Evolutionary conservation across 169 alveolate species (phyloP).

Genomic region (Plasmodium chabaudi): DNA sequence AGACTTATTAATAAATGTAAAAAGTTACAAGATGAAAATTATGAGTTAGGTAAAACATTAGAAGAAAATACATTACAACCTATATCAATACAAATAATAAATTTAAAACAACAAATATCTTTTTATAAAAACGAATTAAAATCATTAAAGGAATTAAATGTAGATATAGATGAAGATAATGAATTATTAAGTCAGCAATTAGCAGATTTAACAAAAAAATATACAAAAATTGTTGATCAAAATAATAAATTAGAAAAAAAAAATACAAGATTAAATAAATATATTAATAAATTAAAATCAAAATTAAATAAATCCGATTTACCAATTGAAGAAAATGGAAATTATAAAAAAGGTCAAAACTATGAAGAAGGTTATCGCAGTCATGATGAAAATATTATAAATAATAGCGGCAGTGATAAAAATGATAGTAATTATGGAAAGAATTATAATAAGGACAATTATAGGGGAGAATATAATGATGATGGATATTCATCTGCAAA

Average conservation of each 20-base stretch:
- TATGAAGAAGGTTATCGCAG: no score
- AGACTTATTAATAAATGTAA: constrained; percentile 81
- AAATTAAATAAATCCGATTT: constrained; percentile 8
- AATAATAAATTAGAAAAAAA: constrained; percentile 26
- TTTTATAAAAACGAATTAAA: constrained; percentile 78
- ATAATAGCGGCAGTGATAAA: background rate
- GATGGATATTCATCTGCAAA: background rate
- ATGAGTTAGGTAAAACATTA: constrained; percentile 80
- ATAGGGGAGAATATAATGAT: background rate
- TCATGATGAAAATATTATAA: background rate
- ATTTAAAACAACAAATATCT: constrained; percentile 76
- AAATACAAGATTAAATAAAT: constrained; percentile 18
- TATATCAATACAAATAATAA: constrained; percentile 44
- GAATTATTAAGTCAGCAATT: constrained; percentile 78
- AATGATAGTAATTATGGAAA: background rate
- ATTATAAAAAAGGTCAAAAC: background rate
- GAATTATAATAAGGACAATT: background rate
- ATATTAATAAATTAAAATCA: constrained; percentile 14
- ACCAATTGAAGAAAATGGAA: background rate
- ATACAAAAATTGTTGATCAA: constrained; percentile 53
- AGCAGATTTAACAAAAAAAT: constrained; percentile 72
- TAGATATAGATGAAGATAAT: constrained; percentile 81
- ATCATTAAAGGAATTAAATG: constrained; percentile 79
- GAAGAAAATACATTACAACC: constrained; percentile 78
- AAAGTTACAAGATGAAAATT: constrained; percentile 81